phyloP scores from a whole-genome alignment of 202 grass and related monocot genomes.

The Carex arenaria region DNA sequence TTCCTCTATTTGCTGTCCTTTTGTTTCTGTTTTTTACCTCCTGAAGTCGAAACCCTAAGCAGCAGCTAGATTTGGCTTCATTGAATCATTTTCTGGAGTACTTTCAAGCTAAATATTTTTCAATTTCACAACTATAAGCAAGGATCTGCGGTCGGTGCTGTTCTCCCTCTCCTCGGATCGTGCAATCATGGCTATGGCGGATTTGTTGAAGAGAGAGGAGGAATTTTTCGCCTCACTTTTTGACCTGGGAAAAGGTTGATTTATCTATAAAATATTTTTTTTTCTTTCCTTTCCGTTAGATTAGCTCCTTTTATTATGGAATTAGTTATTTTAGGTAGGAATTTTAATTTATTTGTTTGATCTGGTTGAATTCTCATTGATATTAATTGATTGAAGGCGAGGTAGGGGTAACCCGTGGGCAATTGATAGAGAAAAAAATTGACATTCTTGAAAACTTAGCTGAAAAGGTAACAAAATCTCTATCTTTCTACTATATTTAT shows the following conservation, averaged over 20 bases:
- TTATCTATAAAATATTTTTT: not conserved
- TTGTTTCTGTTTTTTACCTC: not conserved
- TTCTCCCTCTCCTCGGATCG: not conserved
- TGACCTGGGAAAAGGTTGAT: constrained; percentile 49
- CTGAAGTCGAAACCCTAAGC: not conserved
- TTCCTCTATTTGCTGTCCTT: not conserved
- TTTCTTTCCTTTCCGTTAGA: not conserved
- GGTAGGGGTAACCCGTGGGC: constrained; percentile 30
- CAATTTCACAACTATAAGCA: not conserved
- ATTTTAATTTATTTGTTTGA: not conserved
- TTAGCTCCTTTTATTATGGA: not conserved
- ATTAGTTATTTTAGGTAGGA: not conserved
- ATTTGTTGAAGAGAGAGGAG: constrained; percentile 56
- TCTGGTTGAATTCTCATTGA: not conserved
- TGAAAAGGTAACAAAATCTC: constrained; percentile 26
- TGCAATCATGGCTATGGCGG: constrained; percentile 49
- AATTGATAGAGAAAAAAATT: constrained; percentile 71
- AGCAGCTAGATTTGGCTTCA: not conserved
- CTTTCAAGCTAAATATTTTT: not conserved
- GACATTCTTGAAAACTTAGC: constrained; percentile 54
- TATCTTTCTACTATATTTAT: not conserved
- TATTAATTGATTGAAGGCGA: constrained; percentile 25
- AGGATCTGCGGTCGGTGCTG: not conserved
- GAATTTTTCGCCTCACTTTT: constrained; percentile 55
- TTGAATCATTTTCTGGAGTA: not conserved